Evolutionary conservation across 1,284 basidiomycete species (phyloP), one percentile per base, ranked within the genome.

Genomic region (Tylopilus sp.): DNA sequence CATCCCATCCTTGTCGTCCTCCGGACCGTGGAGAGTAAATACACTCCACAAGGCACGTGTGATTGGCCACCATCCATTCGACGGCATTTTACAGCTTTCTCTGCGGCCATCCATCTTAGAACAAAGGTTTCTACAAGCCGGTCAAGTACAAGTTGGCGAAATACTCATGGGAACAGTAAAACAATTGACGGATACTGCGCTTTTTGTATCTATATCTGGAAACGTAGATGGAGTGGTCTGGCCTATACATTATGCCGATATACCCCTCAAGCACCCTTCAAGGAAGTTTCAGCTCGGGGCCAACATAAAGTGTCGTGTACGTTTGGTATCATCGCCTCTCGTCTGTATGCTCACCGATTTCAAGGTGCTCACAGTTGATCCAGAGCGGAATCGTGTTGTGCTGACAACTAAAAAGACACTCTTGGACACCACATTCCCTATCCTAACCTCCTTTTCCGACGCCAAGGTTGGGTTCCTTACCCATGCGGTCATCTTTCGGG

Each of bases 211-310:
- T 23, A 76, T 97, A 44, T 84, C 87, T 13, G 92, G 89, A 8
- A 89, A 79, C 52, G 83, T 96, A 29, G 92, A 97, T 60, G 97
- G 91, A 33, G 86, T 98, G 26, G 81, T 98, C 26, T 97, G 92
- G 86, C 94, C 96, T 0, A 78, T 84, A 56, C 97, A 99, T 69
- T 99, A 92, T 68, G 92, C 97, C 28, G 95, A 98, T 65, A 94
- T 99, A 60, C 71, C 74, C 30, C 77, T 99, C 57, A 97, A 94
- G 64, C 89, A 97, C 62, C 94, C 94, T 21, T 83, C 92, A 56
- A 93, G 89, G 71, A 83, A 89, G 55, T 99, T 97, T 76, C 96
- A 92, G 66, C 74, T 79, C 13, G 95, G 93, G 26, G 76, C 79
- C 4, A 81, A 68, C 41, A 87, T 99, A 69, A 97, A 92, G 71